phyloP scores from a whole-genome alignment of 371 early-diverging fungal species.

The Blakeslea trispora region DNA sequence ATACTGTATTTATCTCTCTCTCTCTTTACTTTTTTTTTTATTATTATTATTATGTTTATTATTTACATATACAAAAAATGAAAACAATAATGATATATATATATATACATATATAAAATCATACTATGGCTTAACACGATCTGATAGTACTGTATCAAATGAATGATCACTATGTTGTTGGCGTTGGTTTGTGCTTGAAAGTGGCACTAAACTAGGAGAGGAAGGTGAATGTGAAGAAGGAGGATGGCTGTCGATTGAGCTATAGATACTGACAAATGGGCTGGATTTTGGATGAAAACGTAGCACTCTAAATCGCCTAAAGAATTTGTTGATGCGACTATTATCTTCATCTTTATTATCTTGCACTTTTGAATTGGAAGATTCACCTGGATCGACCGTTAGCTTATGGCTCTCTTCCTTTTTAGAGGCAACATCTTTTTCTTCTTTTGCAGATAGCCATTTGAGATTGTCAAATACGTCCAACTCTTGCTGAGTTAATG shows the following conservation, averaged over 20 bases:
- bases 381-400: constrained; percentile 9
- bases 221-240: too few relatives aligned
- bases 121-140: not conserved
- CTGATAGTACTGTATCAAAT: not conserved
- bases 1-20: too few relatives aligned
- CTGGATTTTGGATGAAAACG: constrained; percentile 9
- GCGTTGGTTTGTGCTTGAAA: too few relatives aligned
- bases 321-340: not conserved
- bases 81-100: too few relatives aligned
- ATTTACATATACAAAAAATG: too few relatives aligned
- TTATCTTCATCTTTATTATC: not conserved
- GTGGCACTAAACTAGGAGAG: not conserved
- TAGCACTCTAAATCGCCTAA: not conserved
- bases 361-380: constrained; percentile 3
- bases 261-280: constrained; percentile 24
- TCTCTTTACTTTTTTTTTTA: too few relatives aligned
- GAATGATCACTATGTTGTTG: not conserved
- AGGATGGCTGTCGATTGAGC: constrained; percentile 1
- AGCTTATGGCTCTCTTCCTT: constrained; percentile 1
- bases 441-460: constrained; percentile 39
- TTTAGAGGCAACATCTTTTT: constrained; percentile 19
- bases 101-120: too few relatives aligned
- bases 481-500: constrained; percentile 14
- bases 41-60: too few relatives aligned
- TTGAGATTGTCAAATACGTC: constrained; percentile 2